Conservation (phyloP, 2,329 filamentous ascomycete species). For the Fusarium sp. region DNA sequence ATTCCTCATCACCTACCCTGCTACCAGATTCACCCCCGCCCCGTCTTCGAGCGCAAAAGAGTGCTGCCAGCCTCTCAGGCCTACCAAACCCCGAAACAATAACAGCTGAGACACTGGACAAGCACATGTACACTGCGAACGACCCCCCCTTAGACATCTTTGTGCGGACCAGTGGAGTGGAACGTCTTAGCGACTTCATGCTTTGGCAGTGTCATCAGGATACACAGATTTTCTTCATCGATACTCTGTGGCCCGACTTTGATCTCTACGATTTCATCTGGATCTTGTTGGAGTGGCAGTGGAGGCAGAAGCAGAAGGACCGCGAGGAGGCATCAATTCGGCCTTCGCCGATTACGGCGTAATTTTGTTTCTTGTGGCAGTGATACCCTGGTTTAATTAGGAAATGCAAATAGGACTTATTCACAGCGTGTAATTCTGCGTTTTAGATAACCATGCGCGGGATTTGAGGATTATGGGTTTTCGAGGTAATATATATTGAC, state of each 20-base stretch:
- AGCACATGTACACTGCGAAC: constrained; percentile 86
- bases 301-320: constrained; percentile 67
- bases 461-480: constrained; percentile 12
- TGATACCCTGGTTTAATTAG: constrained; percentile 37
- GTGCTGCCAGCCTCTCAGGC: constrained; percentile 50
- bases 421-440: constrained; percentile 12
- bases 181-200: constrained; percentile 96
- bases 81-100: constrained; percentile 84
- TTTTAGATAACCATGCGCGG: constrained; percentile 5
- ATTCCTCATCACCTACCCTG: constrained; percentile 69
- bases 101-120: constrained; percentile 80
- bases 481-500: constrained; percentile 4
- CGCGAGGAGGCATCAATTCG: constrained; percentile 58
- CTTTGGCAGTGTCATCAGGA: constrained; percentile 96
- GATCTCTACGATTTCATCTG: constrained; percentile 93
- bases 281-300: constrained; percentile 90
- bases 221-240: constrained; percentile 90
- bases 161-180: constrained; percentile 90
- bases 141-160: constrained; percentile 91
- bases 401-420: constrained; percentile 16
- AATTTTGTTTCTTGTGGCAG: constrained; percentile 30
- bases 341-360: constrained; percentile 40
- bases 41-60: constrained; percentile 46
- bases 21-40: constrained; percentile 63
- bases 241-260: constrained; percentile 96